Evolutionary conservation across 2,329 filamentous ascomycete genomes (phyloP).

Genomic region (Blastomyces percursus): DNA sequence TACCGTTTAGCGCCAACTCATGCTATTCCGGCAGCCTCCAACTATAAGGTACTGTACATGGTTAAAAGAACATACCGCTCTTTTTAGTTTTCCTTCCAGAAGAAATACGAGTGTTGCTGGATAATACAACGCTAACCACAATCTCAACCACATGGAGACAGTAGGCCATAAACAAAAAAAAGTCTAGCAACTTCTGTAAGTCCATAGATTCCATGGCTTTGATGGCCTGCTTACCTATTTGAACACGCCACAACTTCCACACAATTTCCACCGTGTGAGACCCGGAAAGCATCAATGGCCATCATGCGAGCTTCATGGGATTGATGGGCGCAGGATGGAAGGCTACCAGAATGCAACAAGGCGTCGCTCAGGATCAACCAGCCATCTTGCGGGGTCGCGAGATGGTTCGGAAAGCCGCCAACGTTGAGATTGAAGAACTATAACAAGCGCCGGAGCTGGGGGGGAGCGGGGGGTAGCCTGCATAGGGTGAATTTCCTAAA

Average conservation of each 20-base stretch:
- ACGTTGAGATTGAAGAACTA: no score
- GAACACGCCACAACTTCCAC: neutral
- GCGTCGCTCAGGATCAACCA: no score
- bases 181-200: neutral
- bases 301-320: no score
- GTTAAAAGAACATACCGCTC: no score
- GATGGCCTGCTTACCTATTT: neutral
- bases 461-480: no score
- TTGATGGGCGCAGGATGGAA: no score
- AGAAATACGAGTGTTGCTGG: neutral
- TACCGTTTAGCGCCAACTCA: neutral
- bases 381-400: no score
- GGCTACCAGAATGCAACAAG: no score
- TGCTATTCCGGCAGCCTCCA: neutral
- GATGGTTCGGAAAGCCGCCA: neutral
- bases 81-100: no score
- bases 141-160: neutral
- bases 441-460: no score
- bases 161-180: neutral
- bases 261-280: neutral
- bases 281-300: neutral
- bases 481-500: neutral
- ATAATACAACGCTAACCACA: neutral
- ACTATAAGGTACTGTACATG: no score
- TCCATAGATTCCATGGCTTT: neutral